phyloP scores from a whole-genome alignment of 1,284 basidiomycete genomes.

The Sanghuangporus weigelae region DNA sequence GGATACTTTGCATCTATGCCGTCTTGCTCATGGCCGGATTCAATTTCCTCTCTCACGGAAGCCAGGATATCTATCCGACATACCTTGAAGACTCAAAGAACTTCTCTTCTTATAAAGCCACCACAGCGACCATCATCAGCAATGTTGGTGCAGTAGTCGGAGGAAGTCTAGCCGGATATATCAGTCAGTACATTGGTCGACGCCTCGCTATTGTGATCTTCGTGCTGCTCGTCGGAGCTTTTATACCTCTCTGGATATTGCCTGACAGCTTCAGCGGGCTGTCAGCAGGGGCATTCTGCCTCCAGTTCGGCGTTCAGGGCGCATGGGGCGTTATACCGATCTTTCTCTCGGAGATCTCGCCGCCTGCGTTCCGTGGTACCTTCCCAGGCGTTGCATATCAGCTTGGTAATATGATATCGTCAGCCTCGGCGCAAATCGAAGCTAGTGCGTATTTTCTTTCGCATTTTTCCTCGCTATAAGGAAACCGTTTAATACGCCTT shows the following conservation, averaged over 20 bases:
- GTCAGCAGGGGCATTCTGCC: slow-evolving; percentile 76
- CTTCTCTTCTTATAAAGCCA: slow-evolving; percentile 56
- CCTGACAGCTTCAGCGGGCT: slow-evolving; percentile 63
- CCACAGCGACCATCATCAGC: slow-evolving; percentile 87
- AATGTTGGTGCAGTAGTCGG: slow-evolving; percentile 82
- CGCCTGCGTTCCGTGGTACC: slow-evolving; percentile 88
- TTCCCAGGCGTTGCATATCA: slow-evolving; percentile 94
- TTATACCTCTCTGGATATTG: slow-evolving; percentile 85
- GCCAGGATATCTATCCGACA: slow-evolving; percentile 81
- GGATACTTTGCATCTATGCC: slow-evolving; percentile 86
- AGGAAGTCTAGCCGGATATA: slow-evolving; percentile 71
- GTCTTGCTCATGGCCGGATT: slow-evolving; percentile 78
- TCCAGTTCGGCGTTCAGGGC: slow-evolving; percentile 83
- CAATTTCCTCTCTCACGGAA: slow-evolving; percentile 91
- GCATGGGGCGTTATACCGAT: slow-evolving; percentile 85
- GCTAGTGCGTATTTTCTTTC: slow-evolving; percentile 46
- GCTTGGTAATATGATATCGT: slow-evolving; percentile 85
- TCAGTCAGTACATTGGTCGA: slow-evolving; percentile 84
- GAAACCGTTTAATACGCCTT: background rate
- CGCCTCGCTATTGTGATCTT: slow-evolving; percentile 79
- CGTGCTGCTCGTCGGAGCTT: slow-evolving; percentile 53
- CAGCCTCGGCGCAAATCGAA: slow-evolving; percentile 89
- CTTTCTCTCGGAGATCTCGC: slow-evolving; percentile 83
- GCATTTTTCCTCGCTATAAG: background rate
- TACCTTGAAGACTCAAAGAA: slow-evolving; percentile 64